Evolutionary conservation across 1,284 basidiomycete species (phyloP), one percentile per base, ranked within the genome.

Genomic region (Ceratobasidium sp.): DNA sequence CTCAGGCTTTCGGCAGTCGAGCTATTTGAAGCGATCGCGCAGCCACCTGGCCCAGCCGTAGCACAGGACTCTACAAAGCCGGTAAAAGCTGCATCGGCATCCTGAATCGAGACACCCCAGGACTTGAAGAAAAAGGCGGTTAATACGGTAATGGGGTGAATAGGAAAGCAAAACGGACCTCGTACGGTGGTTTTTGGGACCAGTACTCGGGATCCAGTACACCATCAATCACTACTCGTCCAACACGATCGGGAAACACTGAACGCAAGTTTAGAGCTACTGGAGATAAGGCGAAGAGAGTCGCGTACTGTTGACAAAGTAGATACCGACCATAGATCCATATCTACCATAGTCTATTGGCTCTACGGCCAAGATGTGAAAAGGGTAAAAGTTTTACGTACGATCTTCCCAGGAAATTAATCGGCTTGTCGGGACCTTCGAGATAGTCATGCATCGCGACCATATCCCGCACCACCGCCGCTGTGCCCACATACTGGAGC

Each of bases 391-490:
- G 16, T 30, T 6, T 39, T 6, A 39, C 36, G 14, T 39, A 26
- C 21, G 53, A 57, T 9, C 14, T 3, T 18, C 53, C 53, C 53
- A 10, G 30, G 26, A 5, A 57, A 18, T 57, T 30, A 26, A 57
- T 30, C 16, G 3, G 3, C n/a, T n/a, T 50, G 5, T 57, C 53
- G 8, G 18, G 16, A 30, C 53, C 53, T 57, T 57, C 53, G 8
- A 39, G 8, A 39, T 39, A 39, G 52, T 39, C 36, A 39, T 39
- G 36, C 36, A 39, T 6, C 6, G 36, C 36, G 14, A 39, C 36
- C 36, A 39, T 67, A 41, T 67, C 64, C 23, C 64, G 6, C 30
- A 67, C 64, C 8, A 41, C 48, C 14, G 48, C 48, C 48, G 48
- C 48, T 8, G 48, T 50, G 8, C 48, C 48, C 8, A 50, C n/a